phyloP scores from a whole-genome alignment of 164 flowering plant species.

The Buxus sempervirens region DNA sequence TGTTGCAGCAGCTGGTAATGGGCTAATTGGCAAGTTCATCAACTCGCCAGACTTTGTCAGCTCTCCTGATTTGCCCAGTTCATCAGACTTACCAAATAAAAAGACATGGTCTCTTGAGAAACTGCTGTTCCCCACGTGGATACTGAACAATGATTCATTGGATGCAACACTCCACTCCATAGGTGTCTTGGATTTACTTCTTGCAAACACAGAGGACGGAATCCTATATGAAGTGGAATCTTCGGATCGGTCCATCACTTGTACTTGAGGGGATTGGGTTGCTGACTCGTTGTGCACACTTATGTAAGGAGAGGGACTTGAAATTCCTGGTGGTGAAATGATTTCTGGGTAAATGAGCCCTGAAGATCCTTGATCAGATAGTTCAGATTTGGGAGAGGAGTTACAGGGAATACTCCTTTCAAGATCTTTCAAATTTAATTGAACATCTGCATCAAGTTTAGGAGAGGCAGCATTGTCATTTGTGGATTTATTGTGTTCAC shows the following conservation, averaged over 20 bases:
- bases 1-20: constrained; percentile 11
- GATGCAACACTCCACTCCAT: constrained; percentile 85
- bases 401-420: constrained; percentile 4
- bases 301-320: constrained; percentile 20
- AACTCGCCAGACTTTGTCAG: constrained; percentile 27
- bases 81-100: constrained; percentile 33
- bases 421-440: constrained; percentile 4
- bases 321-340: constrained; percentile 16
- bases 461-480: background rate
- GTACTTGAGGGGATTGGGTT: constrained; percentile 48
- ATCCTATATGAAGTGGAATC: constrained; percentile 52
- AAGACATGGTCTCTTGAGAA: constrained; percentile 51
- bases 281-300: constrained; percentile 5
- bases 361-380: constrained; percentile 7
- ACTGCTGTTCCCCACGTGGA: constrained; percentile 60
- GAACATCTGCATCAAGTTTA: constrained; percentile 10
- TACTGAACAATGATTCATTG: constrained; percentile 87
- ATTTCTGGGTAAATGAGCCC: background rate
- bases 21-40: constrained; percentile 11
- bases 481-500: background rate
- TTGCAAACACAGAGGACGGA: constrained; percentile 61
- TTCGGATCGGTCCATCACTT: constrained; percentile 55
- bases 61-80: constrained; percentile 26
- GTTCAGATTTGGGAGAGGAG: constrained; percentile 17
- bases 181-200: constrained; percentile 34